A percentile compares a stretch with the other conserved stretches of the same genome.
phyloP scores from a whole-genome alignment of 106 monocot genomes.

The Allium fistulosum region DNA sequence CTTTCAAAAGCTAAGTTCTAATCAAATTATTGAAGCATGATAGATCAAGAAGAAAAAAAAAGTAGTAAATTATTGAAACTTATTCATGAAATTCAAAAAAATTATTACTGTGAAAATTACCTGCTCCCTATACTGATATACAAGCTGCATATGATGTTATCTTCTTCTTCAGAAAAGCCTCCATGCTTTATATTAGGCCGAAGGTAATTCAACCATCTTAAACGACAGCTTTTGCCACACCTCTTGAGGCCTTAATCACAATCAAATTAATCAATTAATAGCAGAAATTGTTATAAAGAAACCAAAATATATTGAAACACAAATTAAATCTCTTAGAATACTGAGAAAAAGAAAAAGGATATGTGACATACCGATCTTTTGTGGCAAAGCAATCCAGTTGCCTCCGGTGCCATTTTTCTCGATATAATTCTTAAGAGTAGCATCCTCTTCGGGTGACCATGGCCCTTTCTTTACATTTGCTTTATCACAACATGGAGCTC shows the following conservation, averaged over 20 bases:
- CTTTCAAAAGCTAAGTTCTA: too few species aligned
- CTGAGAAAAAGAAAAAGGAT: neutral
- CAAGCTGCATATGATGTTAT: slow-evolving; percentile 80
- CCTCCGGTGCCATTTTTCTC: slow-evolving; percentile 93
- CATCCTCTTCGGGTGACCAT: slow-evolving; percentile 95
- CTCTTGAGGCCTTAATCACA: slow-evolving; percentile 59
- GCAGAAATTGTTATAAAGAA: neutral
- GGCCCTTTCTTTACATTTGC: slow-evolving; percentile 94
- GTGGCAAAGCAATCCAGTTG: slow-evolving; percentile 95
- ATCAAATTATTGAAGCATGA: too few species aligned
- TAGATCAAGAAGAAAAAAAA: too few species aligned
- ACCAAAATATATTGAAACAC: neutral
- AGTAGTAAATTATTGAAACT: neutral
- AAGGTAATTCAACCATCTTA: slow-evolving; percentile 95
- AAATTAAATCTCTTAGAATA: neutral
- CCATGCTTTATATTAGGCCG: slow-evolving; percentile 91
- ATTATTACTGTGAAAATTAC: slow-evolving; percentile 14
- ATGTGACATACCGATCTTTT: slow-evolving; percentile 66
- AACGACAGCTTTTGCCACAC: slow-evolving; percentile 96
- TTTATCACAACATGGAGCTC: slow-evolving; percentile 96
- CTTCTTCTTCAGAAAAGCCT: slow-evolving; percentile 89
- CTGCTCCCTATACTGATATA: slow-evolving; percentile 92
- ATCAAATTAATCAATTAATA: neutral
- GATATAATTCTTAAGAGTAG: slow-evolving; percentile 84
- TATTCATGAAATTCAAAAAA: neutral